Evolutionary conservation across 768 basidiomycete genomes (phyloP).

Genomic region (Pluteus cervinus): DNA sequence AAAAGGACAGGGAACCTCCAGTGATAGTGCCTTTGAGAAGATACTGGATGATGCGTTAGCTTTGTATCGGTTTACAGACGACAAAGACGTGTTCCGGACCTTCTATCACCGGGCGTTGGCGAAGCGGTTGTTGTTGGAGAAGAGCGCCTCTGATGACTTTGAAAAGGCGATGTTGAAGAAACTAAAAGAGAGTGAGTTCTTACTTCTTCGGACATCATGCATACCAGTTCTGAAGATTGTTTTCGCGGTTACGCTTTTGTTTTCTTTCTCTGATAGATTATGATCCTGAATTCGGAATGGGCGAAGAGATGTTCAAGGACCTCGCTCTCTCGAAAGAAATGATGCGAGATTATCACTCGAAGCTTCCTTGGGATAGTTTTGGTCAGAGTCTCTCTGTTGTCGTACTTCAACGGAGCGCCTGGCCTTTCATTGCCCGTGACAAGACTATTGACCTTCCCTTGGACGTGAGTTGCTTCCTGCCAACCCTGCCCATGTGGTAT

Average conservation of each 20-base stretch:
- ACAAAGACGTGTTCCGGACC: conserved; percentile 90
- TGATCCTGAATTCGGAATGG: conserved; percentile 92
- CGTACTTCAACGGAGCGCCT: conserved; percentile 83
- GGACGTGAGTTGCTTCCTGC: conserved; percentile 28
- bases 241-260: not conserved
- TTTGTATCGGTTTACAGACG: conserved; percentile 82
- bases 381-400: conserved; percentile 60
- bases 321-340: conserved; percentile 70
- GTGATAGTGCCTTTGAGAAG: conserved; percentile 56
- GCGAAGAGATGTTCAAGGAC: conserved; percentile 95
- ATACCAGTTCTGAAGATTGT: no score
- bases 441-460: conserved; percentile 47
- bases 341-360: conserved; percentile 58
- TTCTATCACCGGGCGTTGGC: conserved; percentile 88
- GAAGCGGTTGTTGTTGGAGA: conserved; percentile 80
- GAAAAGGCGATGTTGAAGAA: conserved; percentile 82
- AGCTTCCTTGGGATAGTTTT: conserved; percentile 28
- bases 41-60: conserved; percentile 61
- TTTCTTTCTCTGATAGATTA: conserved; percentile 51
- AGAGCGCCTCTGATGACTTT: conserved; percentile 82
- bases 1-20: conserved; percentile 68
- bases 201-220: no score
- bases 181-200: conserved; percentile 62
- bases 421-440: conserved; percentile 68
- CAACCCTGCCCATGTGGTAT: conserved; percentile 1